Evolutionary conservation across 1,284 basidiomycete species (phyloP).

Genomic region (Sanguinoderma infundibulare): DNA sequence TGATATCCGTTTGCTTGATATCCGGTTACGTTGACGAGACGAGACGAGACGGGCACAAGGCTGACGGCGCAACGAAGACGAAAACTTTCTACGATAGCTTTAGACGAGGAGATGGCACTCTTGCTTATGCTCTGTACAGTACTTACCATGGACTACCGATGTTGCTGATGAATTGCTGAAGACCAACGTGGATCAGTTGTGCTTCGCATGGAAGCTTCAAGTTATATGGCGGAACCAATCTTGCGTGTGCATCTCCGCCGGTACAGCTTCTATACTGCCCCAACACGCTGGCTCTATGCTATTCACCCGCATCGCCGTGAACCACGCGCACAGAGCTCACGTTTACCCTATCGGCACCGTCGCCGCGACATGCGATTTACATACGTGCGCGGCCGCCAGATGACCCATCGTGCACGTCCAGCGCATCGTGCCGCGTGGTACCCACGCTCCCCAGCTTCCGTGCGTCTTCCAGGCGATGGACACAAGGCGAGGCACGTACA

Average conservation of each 20-base stretch:
- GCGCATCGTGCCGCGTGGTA: neutral
- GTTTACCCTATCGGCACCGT: too few species aligned
- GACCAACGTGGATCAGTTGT: conserved; percentile 3
- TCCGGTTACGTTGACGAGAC: conserved; percentile 2
- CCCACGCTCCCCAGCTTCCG: neutral
- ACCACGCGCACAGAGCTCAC: neutral
- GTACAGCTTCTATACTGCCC: neutral
- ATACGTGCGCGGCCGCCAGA: neutral
- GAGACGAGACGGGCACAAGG: neutral
- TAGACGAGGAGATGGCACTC: neutral
- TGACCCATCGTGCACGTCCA: neutral
- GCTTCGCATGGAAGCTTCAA: too few species aligned
- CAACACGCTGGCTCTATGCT: neutral
- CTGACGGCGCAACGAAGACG: neutral
- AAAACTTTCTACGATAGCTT: neutral
- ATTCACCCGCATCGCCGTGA: neutral
- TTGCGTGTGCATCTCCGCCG: too few species aligned
- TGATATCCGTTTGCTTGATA: neutral
- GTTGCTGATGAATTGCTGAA: neutral
- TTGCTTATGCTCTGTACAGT: neutral
- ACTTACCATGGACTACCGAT: neutral
- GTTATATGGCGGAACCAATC: too few species aligned
- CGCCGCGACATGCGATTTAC: too few species aligned
- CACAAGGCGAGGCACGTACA: conserved; percentile 16
- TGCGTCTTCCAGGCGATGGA: conserved; percentile 15